Evolutionary conservation across 805 yeast genomes (phyloP), one percentile per base, ranked within the genome.

Genomic region (Cephaloascus albidus): DNA sequence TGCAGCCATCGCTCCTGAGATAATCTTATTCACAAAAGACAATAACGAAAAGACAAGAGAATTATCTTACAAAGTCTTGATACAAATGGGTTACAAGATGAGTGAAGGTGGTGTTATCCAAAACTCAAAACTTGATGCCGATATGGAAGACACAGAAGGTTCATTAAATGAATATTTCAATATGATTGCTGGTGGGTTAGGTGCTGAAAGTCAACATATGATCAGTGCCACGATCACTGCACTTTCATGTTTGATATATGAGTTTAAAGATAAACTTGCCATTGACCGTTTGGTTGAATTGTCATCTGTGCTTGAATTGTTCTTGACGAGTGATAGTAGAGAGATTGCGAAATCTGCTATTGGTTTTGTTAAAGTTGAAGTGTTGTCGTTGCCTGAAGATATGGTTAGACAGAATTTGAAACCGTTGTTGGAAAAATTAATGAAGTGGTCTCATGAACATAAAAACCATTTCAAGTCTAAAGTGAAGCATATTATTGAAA

Each of bases 401-500:
- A 54, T 80, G 48, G 78, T 93, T 40, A 73, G 72, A 48, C 71
- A 78, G 6, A 79, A 81, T 48, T 72, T 90, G 50, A 70, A 70
- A 27, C 79, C 74, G 10, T 62, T 93, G 38, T 65, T 93, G 39
- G 68, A 74, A 19, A 82, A 85, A 50, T 71, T 93, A 52, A 69
- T 93, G 74, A 78, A 79, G 44, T 89, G 97, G 93, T 86, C 96
- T 33, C 93, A 87, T 57, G 97, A 89, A 57, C 97, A 90, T 61
- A 86, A 87, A 53, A 94, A 95, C 36, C 96, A 88, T 55, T 93
- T 93, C 72, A 88, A 86, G 57, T 76, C 89, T 12, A 90, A 86
- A 60, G 90, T 93, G 30, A 86, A 87, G 65, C 97, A 93, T 54
- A 83, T 93, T 40, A 68, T 93, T 45, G 99, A 93, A 69, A 76